Percentiles rank a stretch among this genome's conserved stretches.
Evolutionary conservation across 208 protist species (phyloP).

Genomic region (Trypanosoma brucei): DNA sequence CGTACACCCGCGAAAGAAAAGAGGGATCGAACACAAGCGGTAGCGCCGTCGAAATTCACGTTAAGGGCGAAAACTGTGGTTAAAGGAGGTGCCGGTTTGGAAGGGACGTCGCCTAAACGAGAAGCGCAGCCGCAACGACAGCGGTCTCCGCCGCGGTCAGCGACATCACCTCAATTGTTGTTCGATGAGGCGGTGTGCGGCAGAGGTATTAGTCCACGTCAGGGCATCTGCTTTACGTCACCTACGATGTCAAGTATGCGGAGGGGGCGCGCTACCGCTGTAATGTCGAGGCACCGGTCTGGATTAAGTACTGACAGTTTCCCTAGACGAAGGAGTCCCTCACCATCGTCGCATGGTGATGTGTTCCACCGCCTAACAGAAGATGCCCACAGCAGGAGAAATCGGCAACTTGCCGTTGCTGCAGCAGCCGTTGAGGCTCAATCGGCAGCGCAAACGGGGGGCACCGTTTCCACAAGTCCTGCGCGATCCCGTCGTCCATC

Average conservation of each 20-base stretch:
- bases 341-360: neutral
- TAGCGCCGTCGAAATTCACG: neutral
- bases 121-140: neutral
- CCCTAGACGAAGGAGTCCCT: neutral
- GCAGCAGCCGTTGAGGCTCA: neutral
- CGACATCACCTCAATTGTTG: too few species aligned
- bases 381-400: conserved; percentile 17
- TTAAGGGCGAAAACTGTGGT: neutral
- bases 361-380: conserved; percentile 25
- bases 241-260: conserved; percentile 20
- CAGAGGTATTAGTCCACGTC: too few species aligned
- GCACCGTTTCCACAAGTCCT: neutral
- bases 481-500: neutral
- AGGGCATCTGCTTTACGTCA: conserved; percentile 1
- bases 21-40: neutral
- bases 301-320: neutral
- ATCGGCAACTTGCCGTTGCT: neutral
- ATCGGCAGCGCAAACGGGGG: neutral
- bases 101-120: neutral
- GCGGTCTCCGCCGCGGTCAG: too few species aligned
- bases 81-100: neutral
- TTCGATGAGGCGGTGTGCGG: too few species aligned
- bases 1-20: neutral
- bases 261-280: neutral
- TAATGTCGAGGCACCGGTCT: neutral